Evolutionary conservation across 768 basidiomycete species (phyloP), one percentile per base, ranked within the genome.

Genomic region (Tylopilus intermedius): DNA sequence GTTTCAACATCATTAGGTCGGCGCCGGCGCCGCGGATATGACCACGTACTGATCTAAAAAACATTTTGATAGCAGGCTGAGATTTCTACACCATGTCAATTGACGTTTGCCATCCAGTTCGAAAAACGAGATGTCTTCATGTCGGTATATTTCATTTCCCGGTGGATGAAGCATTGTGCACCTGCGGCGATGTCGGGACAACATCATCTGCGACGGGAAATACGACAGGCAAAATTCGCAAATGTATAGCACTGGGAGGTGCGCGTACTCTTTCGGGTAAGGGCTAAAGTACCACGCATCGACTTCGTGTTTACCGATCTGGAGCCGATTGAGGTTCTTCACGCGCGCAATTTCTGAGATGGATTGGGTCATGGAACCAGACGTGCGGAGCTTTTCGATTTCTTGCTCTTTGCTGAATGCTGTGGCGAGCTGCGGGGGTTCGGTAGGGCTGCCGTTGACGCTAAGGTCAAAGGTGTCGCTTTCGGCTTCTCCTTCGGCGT

Each of bases 271-370:
- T 72, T 91, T 88, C 10, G 96, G 96, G 74, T 98, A 99, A 22
- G 96, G 96, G 63, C 90, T 94, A 78, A 98, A 98, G 72, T 99
- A 99, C 96, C 96, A 99, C n/a, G 96, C 88, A 62, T 99, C 96
- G 60, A 99, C 91, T 72, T 96, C 92, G 74, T 96, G 87, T 67
- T 82, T 84, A 52, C 96, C 96, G 56, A 99, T 98, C 69, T 95
- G 93, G 27, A 99, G 80, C 53, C 90, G 85, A 70, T 98, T 96
- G 60, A 99, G 79, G 68, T 99, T 99, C 77, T 98, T 98, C 63
- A 99, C 96, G 48, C 96, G 86, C 15, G 95, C 89, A 62, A 99
- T 88, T 74, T 99, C 96, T 47, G 93, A 95, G 55, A 97, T 90
- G 45, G 91, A 92, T 71, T 99, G 96, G 4, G 96, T 98, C 94